These are phyloP conservation scores for Capsicum chinense DNA, from an alignment of 257 asterid genomes.

Conservation along the genomic window DNA sequence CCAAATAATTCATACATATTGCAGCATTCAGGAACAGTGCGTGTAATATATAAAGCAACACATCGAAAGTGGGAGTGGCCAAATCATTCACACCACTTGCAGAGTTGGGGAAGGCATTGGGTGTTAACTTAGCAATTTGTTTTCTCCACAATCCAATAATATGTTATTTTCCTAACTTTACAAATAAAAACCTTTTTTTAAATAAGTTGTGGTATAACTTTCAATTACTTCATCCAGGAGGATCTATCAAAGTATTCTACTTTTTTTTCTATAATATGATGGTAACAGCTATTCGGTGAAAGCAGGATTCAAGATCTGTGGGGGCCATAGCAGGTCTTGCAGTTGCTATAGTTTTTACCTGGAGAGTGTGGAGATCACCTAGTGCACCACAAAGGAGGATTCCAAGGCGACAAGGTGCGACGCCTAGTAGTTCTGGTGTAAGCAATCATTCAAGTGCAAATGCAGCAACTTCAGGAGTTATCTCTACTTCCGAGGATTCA, in stretches of 20 bases:
- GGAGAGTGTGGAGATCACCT: constrained; percentile 82
- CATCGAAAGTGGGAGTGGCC: neutral
- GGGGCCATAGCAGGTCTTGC: constrained; percentile 93
- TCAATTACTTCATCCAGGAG: neutral
- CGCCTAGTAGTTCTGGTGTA: constrained; percentile 62
- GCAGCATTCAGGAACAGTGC: constrained; percentile 1
- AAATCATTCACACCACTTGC: constrained; percentile 3
- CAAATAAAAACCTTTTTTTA: neutral
- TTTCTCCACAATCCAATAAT: neutral
- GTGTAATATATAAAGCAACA: neutral
- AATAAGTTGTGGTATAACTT: neutral
- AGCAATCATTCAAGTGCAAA: constrained; percentile 47
- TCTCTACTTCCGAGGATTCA: constrained; percentile 59
- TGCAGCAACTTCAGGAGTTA: constrained; percentile 46
- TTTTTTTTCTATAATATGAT: constrained; percentile 10
- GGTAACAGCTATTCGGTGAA: constrained; percentile 11
- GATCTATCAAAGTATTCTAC: neutral
- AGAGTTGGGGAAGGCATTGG: constrained; percentile 8
- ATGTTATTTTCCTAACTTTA: neutral
- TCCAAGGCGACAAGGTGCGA: constrained; percentile 61
- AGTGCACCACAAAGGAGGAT: constrained; percentile 69
- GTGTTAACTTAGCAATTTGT: constrained; percentile 9
- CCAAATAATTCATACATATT: neutral
- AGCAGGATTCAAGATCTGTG: constrained; percentile 79
- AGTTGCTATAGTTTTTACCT: constrained; percentile 79